phyloP scores from a whole-genome alignment of 225 moss, liverwort and hornwort species.

The Straminergon stramineum region DNA sequence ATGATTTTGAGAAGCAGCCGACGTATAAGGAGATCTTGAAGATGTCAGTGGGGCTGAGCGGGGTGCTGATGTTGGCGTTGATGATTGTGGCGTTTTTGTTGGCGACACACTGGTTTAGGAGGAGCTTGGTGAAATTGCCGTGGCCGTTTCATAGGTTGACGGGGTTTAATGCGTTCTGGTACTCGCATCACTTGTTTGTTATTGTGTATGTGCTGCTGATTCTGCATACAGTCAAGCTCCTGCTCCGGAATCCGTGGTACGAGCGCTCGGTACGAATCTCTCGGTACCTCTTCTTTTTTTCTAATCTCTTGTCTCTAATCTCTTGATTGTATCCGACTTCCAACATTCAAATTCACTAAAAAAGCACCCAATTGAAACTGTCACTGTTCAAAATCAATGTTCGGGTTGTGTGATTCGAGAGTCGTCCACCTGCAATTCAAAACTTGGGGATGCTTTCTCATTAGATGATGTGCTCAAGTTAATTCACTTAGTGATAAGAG shows the following conservation, averaged over 20 bases:
- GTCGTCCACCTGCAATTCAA: background rate
- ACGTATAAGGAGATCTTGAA: conserved; percentile 48
- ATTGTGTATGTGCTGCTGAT: conserved; percentile 79
- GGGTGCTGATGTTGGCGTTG: conserved; percentile 63
- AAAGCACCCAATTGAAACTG: background rate
- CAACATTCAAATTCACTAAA: background rate
- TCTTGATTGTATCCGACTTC: background rate
- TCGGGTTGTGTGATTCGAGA: background rate
- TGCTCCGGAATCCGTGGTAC: conserved; percentile 58
- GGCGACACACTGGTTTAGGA: conserved; percentile 83
- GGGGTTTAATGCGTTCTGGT: conserved; percentile 98
- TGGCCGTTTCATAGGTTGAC: conserved; percentile 87
- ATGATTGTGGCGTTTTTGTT: conserved; percentile 70
- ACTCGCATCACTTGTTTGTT: conserved; percentile 88
- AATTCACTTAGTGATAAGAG: background rate
- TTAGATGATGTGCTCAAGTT: background rate
- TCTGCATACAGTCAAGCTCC: conserved; percentile 59
- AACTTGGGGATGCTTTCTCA: background rate
- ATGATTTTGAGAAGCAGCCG: conserved; percentile 48
- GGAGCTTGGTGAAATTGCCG: conserved; percentile 79
- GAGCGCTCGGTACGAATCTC: conserved; percentile 41
- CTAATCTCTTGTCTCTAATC: background rate
- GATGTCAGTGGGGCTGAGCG: conserved; percentile 52
- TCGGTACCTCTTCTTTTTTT: background rate
- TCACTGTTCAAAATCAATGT: background rate